These are phyloP conservation scores for Hypsizygus ulmarius DNA, from an alignment of 1,284 basidiomycete species.

Conservation along the genomic window DNA sequence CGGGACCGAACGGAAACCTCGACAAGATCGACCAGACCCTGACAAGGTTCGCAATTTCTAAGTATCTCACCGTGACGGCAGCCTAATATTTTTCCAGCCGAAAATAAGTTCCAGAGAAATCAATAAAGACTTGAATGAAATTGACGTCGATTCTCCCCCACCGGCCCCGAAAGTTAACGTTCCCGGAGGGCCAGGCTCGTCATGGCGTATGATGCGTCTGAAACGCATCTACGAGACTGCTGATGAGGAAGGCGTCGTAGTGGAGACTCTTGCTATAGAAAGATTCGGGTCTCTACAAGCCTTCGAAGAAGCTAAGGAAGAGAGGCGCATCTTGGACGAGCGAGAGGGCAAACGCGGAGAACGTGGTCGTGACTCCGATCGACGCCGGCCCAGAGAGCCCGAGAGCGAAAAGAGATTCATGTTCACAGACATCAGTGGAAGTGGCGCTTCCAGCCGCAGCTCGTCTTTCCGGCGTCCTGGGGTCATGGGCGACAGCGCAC, in stretches of 20 bases:
- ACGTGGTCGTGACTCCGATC: constrained; percentile 37
- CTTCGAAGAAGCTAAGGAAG: constrained; percentile 87
- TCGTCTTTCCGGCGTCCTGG: constrained; percentile 80
- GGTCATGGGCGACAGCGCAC: constrained; percentile 48
- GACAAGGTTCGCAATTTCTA: constrained; percentile 53
- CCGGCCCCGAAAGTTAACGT: constrained; percentile 50
- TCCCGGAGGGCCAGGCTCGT: constrained; percentile 88
- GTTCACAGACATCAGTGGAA: constrained; percentile 63
- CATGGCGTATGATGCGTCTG: constrained; percentile 98
- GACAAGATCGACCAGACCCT: constrained; percentile 63
- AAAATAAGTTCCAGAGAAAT: constrained; percentile 74
- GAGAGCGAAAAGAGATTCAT: constrained; percentile 58
- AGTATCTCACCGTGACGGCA: not conserved
- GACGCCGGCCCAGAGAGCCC: constrained; percentile 31
- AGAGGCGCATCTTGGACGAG: constrained; percentile 82
- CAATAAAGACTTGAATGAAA: constrained; percentile 71
- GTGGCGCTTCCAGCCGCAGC: constrained; percentile 69
- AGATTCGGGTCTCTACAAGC: constrained; percentile 83
- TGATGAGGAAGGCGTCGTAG: constrained; percentile 72
- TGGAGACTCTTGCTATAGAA: constrained; percentile 87
- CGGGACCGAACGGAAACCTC: constrained; percentile 73
- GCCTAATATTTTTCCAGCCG: constrained; percentile 39
- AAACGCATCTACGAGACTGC: constrained; percentile 87
- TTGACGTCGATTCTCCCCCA: constrained; percentile 56
- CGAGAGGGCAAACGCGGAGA: constrained; percentile 56